These are phyloP conservation scores for Fonsecaea monophora DNA, from an alignment of 2,329 filamentous ascomycete genomes.

Conservation along the genomic window DNA sequence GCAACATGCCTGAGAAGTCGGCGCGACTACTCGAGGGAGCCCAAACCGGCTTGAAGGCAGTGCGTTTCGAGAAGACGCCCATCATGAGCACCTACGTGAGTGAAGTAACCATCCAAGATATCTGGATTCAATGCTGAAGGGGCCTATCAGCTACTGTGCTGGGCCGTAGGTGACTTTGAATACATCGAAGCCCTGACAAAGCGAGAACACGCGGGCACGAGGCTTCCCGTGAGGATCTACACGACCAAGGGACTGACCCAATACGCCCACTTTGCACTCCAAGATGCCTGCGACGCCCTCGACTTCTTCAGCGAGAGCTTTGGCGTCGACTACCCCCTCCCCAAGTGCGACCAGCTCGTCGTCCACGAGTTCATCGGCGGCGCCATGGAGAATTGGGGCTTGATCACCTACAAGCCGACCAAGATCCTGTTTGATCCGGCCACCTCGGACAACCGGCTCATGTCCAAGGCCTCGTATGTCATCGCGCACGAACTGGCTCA, in stretches of 20 bases:
- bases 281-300: conserved; percentile 90
- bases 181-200: conserved; percentile 91
- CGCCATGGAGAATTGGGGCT: conserved; percentile 95
- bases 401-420: conserved; percentile 94
- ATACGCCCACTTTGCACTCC: conserved; percentile 85
- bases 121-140: neutral
- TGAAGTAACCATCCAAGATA: conserved; percentile 22
- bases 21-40: conserved; percentile 64
- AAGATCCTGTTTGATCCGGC: conserved; percentile 95
- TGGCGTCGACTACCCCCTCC: conserved; percentile 87
- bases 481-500: conserved; percentile 96
- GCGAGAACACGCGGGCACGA: conserved; percentile 88
- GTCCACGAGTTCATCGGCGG: conserved; percentile 87
- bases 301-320: conserved; percentile 97
- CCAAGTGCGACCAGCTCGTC: conserved; percentile 87
- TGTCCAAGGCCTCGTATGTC: conserved; percentile 93
- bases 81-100: conserved; percentile 82
- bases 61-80: conserved; percentile 81
- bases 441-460: conserved; percentile 86
- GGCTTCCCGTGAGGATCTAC: conserved; percentile 93
- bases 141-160: conserved; percentile 47
- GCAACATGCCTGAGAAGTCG: conserved; percentile 89
- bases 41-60: conserved; percentile 66
- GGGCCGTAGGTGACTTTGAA: conserved; percentile 96
- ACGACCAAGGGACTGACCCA: conserved; percentile 93